These are phyloP conservation scores for Limonium bicolor DNA, from an alignment of 148 eudicot genomes.

Conservation along the genomic window DNA sequence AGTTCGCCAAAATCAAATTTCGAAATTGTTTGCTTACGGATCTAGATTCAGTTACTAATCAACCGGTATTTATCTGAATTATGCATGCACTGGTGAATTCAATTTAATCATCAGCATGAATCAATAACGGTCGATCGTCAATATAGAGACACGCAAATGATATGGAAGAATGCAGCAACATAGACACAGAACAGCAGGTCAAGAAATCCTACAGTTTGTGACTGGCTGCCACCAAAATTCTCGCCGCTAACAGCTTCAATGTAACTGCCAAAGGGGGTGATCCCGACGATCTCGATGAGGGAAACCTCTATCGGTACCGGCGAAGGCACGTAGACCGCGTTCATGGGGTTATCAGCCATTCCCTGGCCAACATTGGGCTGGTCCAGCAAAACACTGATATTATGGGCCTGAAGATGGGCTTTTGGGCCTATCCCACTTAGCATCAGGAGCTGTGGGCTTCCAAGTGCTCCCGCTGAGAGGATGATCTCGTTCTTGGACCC, in stretches of 20 bases:
- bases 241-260: conserved; percentile 60
- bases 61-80: too few relatives aligned
- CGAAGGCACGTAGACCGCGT: conserved; percentile 45
- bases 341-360: conserved; percentile 86
- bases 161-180: too few relatives aligned
- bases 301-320: conserved; percentile 41
- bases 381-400: conserved; percentile 36
- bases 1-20: too few relatives aligned
- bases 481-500: conserved; percentile 25
- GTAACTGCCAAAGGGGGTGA: conserved; percentile 36
- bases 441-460: conserved; percentile 48
- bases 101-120: too few relatives aligned
- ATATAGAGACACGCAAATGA: too few relatives aligned
- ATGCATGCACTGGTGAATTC: too few relatives aligned
- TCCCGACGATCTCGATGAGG: conserved; percentile 65
- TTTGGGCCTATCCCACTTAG: conserved; percentile 44
- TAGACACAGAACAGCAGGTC: too few relatives aligned
- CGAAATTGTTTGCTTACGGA: too few relatives aligned
- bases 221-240: conserved; percentile 9
- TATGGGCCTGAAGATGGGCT: conserved; percentile 13
- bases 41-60: too few relatives aligned
- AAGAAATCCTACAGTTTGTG: too few relatives aligned
- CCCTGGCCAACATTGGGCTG: conserved; percentile 78
- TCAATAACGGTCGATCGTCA: too few relatives aligned
- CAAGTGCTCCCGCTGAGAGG: conserved; percentile 42